Evolutionary conservation across 2,329 filamentous ascomycete species (phyloP), one percentile per base, ranked within the genome.

Genomic region (Blastomyces percursus): DNA sequence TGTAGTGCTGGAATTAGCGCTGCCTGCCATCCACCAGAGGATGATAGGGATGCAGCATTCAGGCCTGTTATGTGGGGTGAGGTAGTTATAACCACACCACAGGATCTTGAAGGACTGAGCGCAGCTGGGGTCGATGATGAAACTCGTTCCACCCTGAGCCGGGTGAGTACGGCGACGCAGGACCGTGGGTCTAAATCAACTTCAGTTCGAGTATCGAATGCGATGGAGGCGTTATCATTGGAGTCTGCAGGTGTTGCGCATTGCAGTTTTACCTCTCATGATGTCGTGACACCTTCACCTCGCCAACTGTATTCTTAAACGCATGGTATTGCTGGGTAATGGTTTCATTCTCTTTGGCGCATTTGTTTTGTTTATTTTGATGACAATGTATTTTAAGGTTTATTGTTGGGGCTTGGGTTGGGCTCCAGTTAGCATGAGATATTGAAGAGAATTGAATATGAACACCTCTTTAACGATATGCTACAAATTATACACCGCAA

Each of bases 1-100:
- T 74, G 72, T 61, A 75, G 72, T 59, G 62, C 69, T 11, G 73
- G 70, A 11, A 74, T 75, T 55, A 68, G 69, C 7, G 71, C 72
- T 6, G 71, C 71, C 16, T 75, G 72, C 64, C 72, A 74, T 68
- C 64, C 63, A 24, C 66, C 67, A 2, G 54, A 55, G 3, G 66
- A 64, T 48, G 69, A 72, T 58, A 61, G 19, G 6, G 64, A 68
- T 52, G 67, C 67, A 1, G 59, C 63, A 2, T 21, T 60, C 8
- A 66, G 65, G 40, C 63, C 67, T 7, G 59, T 73, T 14, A 63
- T 66, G 60, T 73, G 70, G 70, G 71, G 70, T 6, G 67, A 63
- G 24, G 66, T 70, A 8, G 38, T 44, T 4, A 42, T 11, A 16
- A 44, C 14, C 6, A 30, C 9, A 4, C 14, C 24, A 24, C 21